Conservation (phyloP, 345 rosid species). For the Camelina sativa region DNA sequence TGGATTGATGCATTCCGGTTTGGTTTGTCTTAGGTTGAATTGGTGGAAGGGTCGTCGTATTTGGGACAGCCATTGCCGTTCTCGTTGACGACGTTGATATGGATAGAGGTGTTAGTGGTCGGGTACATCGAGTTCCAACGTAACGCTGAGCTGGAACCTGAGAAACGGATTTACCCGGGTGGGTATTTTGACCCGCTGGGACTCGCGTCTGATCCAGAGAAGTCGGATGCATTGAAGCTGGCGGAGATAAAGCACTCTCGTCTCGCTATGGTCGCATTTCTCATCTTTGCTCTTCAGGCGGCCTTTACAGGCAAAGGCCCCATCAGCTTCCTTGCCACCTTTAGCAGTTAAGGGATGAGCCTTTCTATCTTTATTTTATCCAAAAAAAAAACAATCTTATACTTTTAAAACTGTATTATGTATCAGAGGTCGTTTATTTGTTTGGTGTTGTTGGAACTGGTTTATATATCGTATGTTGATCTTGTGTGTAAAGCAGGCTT, state of each 20-base stretch:
- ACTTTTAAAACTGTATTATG: constrained; percentile 14
- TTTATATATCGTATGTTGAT: not conserved
- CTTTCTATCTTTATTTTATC: not conserved
- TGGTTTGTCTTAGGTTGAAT: constrained; percentile 67
- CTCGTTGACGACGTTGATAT: constrained; percentile 79
- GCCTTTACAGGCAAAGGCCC: constrained; percentile 86
- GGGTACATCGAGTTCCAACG: constrained; percentile 72
- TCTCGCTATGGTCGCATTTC: constrained; percentile 87
- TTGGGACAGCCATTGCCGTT: constrained; percentile 93
- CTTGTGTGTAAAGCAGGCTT: not conserved
- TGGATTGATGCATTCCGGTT: not conserved
- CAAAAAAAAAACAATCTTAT: not conserved
- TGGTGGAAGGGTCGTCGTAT: constrained; percentile 89
- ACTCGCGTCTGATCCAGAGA: constrained; percentile 75
- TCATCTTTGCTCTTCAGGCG: constrained; percentile 75
- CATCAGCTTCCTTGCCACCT: constrained; percentile 74
- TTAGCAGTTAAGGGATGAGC: constrained; percentile 48
- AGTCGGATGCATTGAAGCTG: constrained; percentile 62
- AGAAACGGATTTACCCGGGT: constrained; percentile 76
- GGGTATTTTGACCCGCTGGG: constrained; percentile 87
- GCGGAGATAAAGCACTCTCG: constrained; percentile 91
- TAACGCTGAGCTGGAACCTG: constrained; percentile 79
- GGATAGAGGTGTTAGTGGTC: constrained; percentile 77
- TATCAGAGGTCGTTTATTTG: constrained; percentile 9
- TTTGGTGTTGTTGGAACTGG: not conserved